A percentile compares a stretch with the other conserved stretches of the same genome.
phyloP scores from a whole-genome alignment of 2,329 filamentous ascomycete genomes.

The Penicillium sp. region DNA sequence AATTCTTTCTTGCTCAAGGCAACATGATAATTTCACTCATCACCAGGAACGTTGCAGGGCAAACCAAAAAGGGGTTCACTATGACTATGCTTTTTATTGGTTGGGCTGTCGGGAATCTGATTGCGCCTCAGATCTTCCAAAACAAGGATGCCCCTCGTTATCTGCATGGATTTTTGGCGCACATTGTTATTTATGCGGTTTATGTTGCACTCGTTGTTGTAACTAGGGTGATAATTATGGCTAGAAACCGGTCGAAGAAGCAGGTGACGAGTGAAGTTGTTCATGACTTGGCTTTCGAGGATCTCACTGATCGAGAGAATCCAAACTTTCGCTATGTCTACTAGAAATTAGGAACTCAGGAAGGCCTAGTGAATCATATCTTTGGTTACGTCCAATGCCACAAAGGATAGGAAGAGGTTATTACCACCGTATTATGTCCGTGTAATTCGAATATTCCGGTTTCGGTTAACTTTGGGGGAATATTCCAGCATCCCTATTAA shows the following conservation, averaged over 20 bases:
- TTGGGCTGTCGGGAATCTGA: background rate
- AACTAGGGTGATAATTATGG: constrained; percentile 10
- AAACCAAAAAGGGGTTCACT: constrained; percentile 65
- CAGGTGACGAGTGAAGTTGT: background rate
- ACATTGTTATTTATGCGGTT: constrained; percentile 23
- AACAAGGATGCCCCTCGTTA: constrained; percentile 6
- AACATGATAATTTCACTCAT: constrained; percentile 50
- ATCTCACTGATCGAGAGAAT: constrained; percentile 21
- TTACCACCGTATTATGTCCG: too few species aligned
- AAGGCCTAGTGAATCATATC: too few species aligned
- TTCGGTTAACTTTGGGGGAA: too few species aligned
- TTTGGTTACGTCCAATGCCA: too few species aligned
- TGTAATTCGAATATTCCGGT: too few species aligned
- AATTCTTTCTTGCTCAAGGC: constrained; percentile 71
- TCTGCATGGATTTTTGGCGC: constrained; percentile 19
- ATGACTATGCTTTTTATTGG: background rate
- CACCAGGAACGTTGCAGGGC: constrained; percentile 68
- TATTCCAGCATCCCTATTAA: too few species aligned
- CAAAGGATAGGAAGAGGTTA: too few species aligned
- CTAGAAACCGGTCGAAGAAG: constrained; percentile 5
- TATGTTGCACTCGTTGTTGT: constrained; percentile 14
- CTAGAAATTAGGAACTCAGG: too few species aligned
- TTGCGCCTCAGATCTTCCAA: background rate
- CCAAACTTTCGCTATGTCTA: constrained; percentile 24
- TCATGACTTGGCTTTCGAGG: constrained; percentile 22